A percentile compares a stretch with the other conserved stretches of the same genome.
These are phyloP conservation scores for Colletotrichum euphorbiae DNA, from an alignment of 2,329 filamentous ascomycete genomes.

Conservation along the genomic window DNA sequence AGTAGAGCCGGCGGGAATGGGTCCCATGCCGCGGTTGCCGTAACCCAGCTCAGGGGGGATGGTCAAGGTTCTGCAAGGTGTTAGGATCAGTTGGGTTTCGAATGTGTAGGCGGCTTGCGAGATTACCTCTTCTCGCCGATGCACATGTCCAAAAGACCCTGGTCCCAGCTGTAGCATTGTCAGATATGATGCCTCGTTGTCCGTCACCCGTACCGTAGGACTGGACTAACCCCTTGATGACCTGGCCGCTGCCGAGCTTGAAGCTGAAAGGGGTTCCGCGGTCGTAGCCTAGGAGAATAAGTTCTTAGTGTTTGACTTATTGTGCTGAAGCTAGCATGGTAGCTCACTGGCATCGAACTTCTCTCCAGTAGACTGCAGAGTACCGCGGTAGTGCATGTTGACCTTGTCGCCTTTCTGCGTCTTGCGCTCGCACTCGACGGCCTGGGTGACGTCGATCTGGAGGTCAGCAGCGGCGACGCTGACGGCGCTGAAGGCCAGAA, in stretches of 20 bases:
- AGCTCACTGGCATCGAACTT: conserved; percentile 81
- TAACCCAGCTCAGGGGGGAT: conserved; percentile 91
- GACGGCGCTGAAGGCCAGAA: conserved; percentile 63
- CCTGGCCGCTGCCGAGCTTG: conserved; percentile 80
- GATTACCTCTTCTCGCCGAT: conserved; percentile 84
- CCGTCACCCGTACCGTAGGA: not conserved
- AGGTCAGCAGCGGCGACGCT: conserved; percentile 71
- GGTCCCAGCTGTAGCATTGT: conserved; percentile 76
- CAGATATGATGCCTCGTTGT: conserved; percentile 27
- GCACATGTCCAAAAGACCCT: conserved; percentile 93
- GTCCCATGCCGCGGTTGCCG: conserved; percentile 79
- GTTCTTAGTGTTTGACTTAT: not conserved
- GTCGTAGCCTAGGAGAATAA: conserved; percentile 70
- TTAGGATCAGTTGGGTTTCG: conserved; percentile 29
- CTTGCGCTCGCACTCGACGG: conserved; percentile 84
- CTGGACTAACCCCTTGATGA: conserved; percentile 83
- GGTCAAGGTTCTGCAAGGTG: conserved; percentile 73
- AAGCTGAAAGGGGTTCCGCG: conserved; percentile 82
- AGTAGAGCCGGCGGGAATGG: conserved; percentile 85
- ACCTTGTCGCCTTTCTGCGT: conserved; percentile 81
- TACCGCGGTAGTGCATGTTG: conserved; percentile 89
- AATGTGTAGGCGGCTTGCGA: not conserved
- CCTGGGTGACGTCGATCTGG: conserved; percentile 80
- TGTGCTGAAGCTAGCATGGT: not conserved
- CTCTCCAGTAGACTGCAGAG: conserved; percentile 76